Conservation (phyloP, 108 stramenopile genomes). For the Cyclotella sp. region DNA sequence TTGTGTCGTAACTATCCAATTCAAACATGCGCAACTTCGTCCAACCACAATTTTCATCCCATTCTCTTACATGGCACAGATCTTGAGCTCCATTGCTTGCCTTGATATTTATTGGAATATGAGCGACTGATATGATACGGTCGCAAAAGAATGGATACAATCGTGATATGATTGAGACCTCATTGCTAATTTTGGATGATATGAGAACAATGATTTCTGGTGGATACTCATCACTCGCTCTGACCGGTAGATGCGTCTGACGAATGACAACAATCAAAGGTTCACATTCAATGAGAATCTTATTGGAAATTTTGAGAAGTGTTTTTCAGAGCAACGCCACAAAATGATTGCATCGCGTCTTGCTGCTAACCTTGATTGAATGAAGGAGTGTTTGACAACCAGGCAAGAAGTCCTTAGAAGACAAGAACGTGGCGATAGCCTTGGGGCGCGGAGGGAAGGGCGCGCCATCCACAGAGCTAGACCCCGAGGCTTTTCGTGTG, state of each 20-base stretch:
- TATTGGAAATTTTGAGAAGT: not conserved
- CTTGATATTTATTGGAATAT: conserved; percentile 34
- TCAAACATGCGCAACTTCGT: conserved; percentile 64
- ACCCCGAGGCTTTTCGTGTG: too few species aligned
- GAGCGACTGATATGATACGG: conserved; percentile 47
- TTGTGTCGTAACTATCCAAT: conserved; percentile 67
- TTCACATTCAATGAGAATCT: not conserved
- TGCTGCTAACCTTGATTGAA: conserved; percentile 57
- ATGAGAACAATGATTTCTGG: conserved; percentile 65
- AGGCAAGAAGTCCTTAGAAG: conserved; percentile 68
- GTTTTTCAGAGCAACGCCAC: not conserved
- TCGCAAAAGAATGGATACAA: conserved; percentile 44
- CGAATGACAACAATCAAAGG: not conserved
- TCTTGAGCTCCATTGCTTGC: not conserved
- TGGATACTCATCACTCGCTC: conserved; percentile 34
- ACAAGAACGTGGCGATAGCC: conserved; percentile 79
- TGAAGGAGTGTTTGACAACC: conserved; percentile 82
- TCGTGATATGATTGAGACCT: conserved; percentile 16
- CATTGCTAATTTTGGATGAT: conserved; percentile 52
- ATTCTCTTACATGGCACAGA: conserved; percentile 28
- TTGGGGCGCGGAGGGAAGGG: conserved; percentile 62
- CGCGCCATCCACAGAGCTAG: not conserved
- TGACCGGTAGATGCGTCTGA: conserved; percentile 22
- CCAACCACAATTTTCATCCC: conserved; percentile 62
- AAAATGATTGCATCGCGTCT: not conserved